phyloP scores from a whole-genome alignment of 2,329 filamentous ascomycete genomes.

The Fusarium xyrophilum region DNA sequence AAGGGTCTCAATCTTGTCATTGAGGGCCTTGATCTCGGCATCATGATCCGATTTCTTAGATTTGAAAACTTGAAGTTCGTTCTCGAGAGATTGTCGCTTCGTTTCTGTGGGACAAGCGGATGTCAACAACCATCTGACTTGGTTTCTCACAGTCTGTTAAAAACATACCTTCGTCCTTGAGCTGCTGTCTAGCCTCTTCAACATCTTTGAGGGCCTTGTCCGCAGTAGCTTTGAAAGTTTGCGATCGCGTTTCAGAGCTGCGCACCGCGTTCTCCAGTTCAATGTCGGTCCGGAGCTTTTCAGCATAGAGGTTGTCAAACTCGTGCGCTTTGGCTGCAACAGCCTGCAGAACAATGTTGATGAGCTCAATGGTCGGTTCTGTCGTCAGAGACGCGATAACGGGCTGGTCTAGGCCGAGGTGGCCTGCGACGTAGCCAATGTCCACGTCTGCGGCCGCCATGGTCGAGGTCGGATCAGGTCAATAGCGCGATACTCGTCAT shows the following conservation, averaged over 20 bases:
- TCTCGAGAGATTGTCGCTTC: constrained; percentile 75
- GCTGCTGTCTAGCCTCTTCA: constrained; percentile 79
- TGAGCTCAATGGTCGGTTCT: constrained; percentile 78
- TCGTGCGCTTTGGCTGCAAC: constrained; percentile 82
- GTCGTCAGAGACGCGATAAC: constrained; percentile 67
- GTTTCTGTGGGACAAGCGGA: constrained; percentile 65
- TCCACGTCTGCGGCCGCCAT: constrained; percentile 64
- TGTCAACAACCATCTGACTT: constrained; percentile 15
- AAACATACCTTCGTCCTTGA: constrained; percentile 78
- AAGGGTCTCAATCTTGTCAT: constrained; percentile 82
- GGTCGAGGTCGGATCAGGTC: constrained; percentile 40
- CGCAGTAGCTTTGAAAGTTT: constrained; percentile 79
- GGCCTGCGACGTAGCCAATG: constrained; percentile 74
- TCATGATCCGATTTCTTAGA: constrained; percentile 76
- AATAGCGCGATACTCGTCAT: constrained; percentile 39
- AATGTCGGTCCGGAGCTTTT: constrained; percentile 88
- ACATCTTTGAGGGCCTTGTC: constrained; percentile 86
- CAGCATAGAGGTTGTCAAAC: constrained; percentile 79
- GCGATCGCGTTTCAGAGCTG: constrained; percentile 80
- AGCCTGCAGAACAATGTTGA: constrained; percentile 75
- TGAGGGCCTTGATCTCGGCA: constrained; percentile 76
- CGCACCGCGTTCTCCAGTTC: constrained; percentile 91
- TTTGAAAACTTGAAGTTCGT: constrained; percentile 80
- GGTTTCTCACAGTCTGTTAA: constrained; percentile 2
- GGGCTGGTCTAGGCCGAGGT: constrained; percentile 71